phyloP scores from a whole-genome alignment of 1,284 basidiomycete genomes.

The Cutaneotrichosporon sp. region DNA sequence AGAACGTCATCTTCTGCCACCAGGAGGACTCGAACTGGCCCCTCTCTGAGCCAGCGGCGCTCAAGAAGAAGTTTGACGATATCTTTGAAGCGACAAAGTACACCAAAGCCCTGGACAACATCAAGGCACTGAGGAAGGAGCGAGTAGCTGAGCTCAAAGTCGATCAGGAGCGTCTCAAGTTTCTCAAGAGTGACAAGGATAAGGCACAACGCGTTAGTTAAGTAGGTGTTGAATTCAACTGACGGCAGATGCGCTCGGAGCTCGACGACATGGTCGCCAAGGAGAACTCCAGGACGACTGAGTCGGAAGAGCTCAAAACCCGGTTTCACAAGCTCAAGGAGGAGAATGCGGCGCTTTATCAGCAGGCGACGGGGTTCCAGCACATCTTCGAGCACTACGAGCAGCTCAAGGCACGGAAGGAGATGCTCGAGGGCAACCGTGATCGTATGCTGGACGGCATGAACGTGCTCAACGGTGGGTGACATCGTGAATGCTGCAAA shows the following conservation, averaged over 20 bases:
- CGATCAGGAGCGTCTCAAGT: conserved; percentile 80
- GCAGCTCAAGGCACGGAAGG: conserved; percentile 62
- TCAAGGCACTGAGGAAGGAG: conserved; percentile 85
- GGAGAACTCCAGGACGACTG: conserved; percentile 67
- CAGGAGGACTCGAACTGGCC: conserved; percentile 99
- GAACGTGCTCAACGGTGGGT: conserved; percentile 65
- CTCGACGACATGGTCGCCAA: conserved; percentile 58
- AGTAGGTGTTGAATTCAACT: too few relatives aligned
- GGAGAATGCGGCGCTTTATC: conserved; percentile 75
- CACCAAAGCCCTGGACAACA: conserved; percentile 92
- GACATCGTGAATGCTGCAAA: too few relatives aligned
- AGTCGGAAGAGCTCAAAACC: conserved; percentile 66
- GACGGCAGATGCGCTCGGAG: conserved; percentile 41
- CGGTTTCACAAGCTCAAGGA: conserved; percentile 64
- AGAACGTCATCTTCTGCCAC: conserved; percentile 99
- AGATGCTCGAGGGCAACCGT: conserved; percentile 60
- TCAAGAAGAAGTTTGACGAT: conserved; percentile 99
- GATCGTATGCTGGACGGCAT: conserved; percentile 56
- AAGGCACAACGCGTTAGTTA: conserved; percentile 66
- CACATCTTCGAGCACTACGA: conserved; percentile 73
- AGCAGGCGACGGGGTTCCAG: conserved; percentile 76
- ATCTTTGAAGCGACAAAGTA: conserved; percentile 99
- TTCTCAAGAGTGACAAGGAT: conserved; percentile 74
- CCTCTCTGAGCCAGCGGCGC: conserved; percentile 75
- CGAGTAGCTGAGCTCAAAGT: conserved; percentile 84